phyloP scores from a whole-genome alignment of 2,329 filamentous ascomycete species.

The Endothia cerciana region DNA sequence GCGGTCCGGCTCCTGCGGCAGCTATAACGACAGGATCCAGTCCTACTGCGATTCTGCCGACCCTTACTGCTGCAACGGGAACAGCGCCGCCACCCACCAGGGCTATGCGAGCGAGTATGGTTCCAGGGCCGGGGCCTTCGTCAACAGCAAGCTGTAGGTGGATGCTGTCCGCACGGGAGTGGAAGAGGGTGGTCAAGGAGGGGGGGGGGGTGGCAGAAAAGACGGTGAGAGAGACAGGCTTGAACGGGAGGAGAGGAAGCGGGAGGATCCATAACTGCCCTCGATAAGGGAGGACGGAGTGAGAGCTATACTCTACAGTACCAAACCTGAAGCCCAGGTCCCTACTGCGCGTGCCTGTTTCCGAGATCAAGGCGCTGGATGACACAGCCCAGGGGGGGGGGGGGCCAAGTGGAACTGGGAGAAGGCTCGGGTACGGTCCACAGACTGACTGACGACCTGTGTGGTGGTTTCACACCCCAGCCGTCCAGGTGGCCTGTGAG shows the following conservation, averaged over 20 bases:
- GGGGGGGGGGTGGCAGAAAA: not conserved
- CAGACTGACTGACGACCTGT: not conserved
- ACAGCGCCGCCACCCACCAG: conserved; percentile 56
- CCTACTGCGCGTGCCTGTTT: too few species aligned
- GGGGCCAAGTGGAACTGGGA: too few species aligned
- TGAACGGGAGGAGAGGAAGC: not conserved
- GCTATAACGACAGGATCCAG: conserved; percentile 55
- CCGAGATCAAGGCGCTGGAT: too few species aligned
- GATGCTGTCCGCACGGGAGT: too few species aligned
- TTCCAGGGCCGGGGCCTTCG: conserved; percentile 57
- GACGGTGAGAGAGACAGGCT: not conserved
- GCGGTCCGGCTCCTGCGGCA: conserved; percentile 53
- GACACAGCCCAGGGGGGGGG: too few species aligned
- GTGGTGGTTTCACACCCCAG: conserved; percentile 1
- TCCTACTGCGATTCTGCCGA: conserved; percentile 64
- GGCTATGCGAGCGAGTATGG: conserved; percentile 62
- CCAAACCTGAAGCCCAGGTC: too few species aligned
- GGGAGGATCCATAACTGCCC: not conserved
- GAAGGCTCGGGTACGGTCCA: too few species aligned
- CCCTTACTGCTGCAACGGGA: conserved; percentile 66
- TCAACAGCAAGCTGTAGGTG: conserved; percentile 53
- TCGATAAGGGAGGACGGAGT: too few species aligned
- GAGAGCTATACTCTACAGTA: too few species aligned
- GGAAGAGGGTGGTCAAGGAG: not conserved
- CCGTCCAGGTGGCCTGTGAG: not conserved